Base-by-base conservation (phyloP, 1,284 basidiomycete species). In the Sutorius eximius region DNA sequence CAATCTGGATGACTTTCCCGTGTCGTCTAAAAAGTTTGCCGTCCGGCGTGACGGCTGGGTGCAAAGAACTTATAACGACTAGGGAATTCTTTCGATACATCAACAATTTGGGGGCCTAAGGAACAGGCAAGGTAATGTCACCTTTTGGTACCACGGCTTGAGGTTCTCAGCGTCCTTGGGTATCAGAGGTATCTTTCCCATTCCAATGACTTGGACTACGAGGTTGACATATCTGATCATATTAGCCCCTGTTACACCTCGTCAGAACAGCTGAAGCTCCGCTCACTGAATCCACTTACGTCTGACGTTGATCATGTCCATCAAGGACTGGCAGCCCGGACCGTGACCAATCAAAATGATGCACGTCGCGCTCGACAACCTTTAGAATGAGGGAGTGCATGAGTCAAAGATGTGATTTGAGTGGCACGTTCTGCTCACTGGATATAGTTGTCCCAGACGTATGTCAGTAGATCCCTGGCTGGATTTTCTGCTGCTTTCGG, bases 381-480 rank as follows among this genome's bases (percentile, higher is more conserved):
- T 94, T 59, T 22, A 8, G 44, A 29, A 3, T 1, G 36, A 40
- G 8, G 27, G 6, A 42, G 51, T 30, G 24, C 12, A 27, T 36
- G 24, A 32, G 46, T 46, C 27, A 45, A 49, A 33, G 15, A 20
- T 33, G 53, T 16, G 29, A 15, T 15, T 5, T 27, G 42, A 58
- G 52, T 32, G 2, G n/a, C 49, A 43, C 5, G 48, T 45, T 20
- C 24, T 10, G 56, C 82, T 73, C 59, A 94, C 93, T 91, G 83
- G 52, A 97, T 79, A 61, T 94, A 93, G 68, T 98, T 96, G 72
- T 98, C 95, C 96, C 96, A 99, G 3, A 98, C 70, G 66, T 96
- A 96, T 8, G 80, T 77, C 56, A 95, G 71, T 22, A 94, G 73
- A 30, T 89, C 82, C 41, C 75, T 79, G 18, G 67, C 52, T 32